A percentile compares a stretch with the other conserved stretches of the same genome.
phyloP scores from a whole-genome alignment of 108 stramenopile genomes.

The Aureococcus anophagefferens region DNA sequence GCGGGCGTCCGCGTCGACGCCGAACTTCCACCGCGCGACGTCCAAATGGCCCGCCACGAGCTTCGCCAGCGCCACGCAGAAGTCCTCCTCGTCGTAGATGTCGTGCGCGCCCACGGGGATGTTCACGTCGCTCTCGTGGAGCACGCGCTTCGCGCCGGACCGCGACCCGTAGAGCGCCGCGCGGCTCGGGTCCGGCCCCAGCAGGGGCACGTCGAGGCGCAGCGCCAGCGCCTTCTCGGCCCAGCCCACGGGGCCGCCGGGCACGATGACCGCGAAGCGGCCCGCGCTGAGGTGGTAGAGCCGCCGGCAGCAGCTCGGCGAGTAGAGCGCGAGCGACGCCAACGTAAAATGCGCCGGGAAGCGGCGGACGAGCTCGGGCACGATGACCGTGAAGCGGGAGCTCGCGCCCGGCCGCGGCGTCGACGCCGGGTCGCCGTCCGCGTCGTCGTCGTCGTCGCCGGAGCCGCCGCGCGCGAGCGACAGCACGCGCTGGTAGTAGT shows the following conservation, averaged over 20 bases:
- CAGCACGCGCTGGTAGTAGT: slow-evolving; percentile 33
- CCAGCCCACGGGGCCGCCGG: slow-evolving; percentile 19
- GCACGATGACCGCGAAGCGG: slow-evolving; percentile 13
- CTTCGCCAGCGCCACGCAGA: slow-evolving; percentile 33
- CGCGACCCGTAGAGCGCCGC: slow-evolving; percentile 14
- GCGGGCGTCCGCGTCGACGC: slow-evolving; percentile 16
- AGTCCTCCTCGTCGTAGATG: slow-evolving; percentile 38
- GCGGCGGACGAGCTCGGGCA: slow-evolving; percentile 27
- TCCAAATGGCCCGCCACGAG: slow-evolving; percentile 35
- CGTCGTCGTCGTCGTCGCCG: too few species aligned
- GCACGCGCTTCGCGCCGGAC: slow-evolving; percentile 29
- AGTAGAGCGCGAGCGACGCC: slow-evolving; percentile 18
- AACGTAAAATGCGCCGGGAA: slow-evolving; percentile 25
- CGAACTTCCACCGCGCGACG: slow-evolving; percentile 26
- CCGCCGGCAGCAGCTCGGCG: slow-evolving; percentile 18
- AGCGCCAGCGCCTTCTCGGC: slow-evolving; percentile 29
- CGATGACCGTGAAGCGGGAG: slow-evolving; percentile 26
- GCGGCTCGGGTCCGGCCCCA: slow-evolving; percentile 20
- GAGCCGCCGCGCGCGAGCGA: slow-evolving; percentile 7
- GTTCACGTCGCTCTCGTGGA: slow-evolving; percentile 29
- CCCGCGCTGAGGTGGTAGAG: slow-evolving; percentile 11
- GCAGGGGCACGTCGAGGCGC: slow-evolving; percentile 16
- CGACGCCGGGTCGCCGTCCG: neutral
- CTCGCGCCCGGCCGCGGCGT: slow-evolving; percentile 6
- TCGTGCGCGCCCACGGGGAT: slow-evolving; percentile 43